Evolutionary conservation across 1,139 yeast genomes (phyloP).

Genomic region (Nematodospora anomalae): DNA sequence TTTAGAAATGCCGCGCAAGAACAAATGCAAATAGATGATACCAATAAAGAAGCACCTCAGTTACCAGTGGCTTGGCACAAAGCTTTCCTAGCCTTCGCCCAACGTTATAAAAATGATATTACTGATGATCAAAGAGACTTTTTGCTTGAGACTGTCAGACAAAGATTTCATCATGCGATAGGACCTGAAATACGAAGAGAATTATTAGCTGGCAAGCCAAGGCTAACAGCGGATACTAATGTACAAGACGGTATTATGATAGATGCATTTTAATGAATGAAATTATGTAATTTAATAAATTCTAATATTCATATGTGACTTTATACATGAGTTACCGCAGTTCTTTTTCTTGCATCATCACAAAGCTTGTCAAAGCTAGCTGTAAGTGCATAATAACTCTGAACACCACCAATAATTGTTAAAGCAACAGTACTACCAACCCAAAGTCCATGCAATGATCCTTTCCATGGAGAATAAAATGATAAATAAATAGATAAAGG

Average conservation of each 20-base stretch:
- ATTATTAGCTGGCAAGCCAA: slow-evolving; percentile 71
- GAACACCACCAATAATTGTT: slow-evolving; percentile 52
- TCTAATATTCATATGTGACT: neutral
- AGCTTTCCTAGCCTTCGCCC: slow-evolving; percentile 90
- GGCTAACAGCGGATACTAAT: slow-evolving; percentile 28
- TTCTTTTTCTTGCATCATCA: slow-evolving; percentile 43
- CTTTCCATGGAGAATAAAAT: slow-evolving; percentile 46
- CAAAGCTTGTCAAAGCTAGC: slow-evolving; percentile 43
- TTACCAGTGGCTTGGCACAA: slow-evolving; percentile 98
- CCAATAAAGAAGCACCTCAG: slow-evolving; percentile 50
- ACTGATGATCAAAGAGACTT: slow-evolving; percentile 97
- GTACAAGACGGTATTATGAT: slow-evolving; percentile 38
- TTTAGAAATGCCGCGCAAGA: slow-evolving; percentile 60
- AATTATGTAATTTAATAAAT: neutral
- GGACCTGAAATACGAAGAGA: slow-evolving; percentile 97
- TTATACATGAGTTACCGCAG: slow-evolving; percentile 18
- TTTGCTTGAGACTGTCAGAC: slow-evolving; percentile 84
- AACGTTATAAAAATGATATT: slow-evolving; percentile 92
- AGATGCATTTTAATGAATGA: slow-evolving; percentile 33
- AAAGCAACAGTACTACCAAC: slow-evolving; percentile 52
- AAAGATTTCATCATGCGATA: slow-evolving; percentile 82
- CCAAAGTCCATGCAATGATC: slow-evolving; percentile 55
- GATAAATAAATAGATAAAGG: slow-evolving; percentile 50
- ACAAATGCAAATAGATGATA: slow-evolving; percentile 34
- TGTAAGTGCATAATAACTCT: slow-evolving; percentile 42